phyloP scores from a whole-genome alignment of 305 asterid genomes.

The Rubia peregrina region DNA sequence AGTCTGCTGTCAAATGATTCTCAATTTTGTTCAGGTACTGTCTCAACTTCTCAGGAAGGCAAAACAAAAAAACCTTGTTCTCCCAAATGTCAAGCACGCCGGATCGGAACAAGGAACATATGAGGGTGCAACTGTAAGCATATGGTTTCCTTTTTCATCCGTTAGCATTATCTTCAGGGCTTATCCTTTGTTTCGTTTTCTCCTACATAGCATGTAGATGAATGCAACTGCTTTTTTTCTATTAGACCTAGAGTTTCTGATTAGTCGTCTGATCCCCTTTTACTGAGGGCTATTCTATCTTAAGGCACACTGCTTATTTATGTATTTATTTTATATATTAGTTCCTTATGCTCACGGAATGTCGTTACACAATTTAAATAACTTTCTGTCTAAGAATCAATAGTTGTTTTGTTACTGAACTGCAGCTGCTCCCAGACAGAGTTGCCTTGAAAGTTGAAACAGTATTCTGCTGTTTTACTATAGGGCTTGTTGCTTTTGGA shows the following conservation, averaged over 20 bases:
- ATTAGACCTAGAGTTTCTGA: neutral
- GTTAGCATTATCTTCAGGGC: neutral
- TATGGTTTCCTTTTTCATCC: neutral
- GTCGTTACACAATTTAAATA: neutral
- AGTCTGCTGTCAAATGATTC: conserved; percentile 16
- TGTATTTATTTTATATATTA: neutral
- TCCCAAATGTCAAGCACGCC: conserved; percentile 93
- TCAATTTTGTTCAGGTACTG: conserved; percentile 56
- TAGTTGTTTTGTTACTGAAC: neutral
- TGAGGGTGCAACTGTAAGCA: conserved; percentile 98
- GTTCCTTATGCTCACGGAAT: neutral
- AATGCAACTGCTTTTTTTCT: neutral
- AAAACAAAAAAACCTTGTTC: conserved; percentile 67
- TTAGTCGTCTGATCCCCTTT: neutral
- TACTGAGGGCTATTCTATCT: neutral
- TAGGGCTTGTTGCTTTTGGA: conserved; percentile 1
- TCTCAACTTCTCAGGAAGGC: conserved; percentile 98
- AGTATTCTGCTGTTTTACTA: neutral
- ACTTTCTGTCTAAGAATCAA: neutral
- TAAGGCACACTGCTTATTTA: no score
- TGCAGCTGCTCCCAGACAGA: neutral
- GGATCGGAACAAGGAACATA: conserved; percentile 92
- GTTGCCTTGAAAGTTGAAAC: neutral
- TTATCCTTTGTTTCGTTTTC: neutral
- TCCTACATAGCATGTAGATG: neutral